A percentile compares a stretch with the other conserved stretches of the same genome.
These are phyloP conservation scores for Prinsepia uniflora DNA, from an alignment of 306 rosid genomes.

Conservation along the genomic window DNA sequence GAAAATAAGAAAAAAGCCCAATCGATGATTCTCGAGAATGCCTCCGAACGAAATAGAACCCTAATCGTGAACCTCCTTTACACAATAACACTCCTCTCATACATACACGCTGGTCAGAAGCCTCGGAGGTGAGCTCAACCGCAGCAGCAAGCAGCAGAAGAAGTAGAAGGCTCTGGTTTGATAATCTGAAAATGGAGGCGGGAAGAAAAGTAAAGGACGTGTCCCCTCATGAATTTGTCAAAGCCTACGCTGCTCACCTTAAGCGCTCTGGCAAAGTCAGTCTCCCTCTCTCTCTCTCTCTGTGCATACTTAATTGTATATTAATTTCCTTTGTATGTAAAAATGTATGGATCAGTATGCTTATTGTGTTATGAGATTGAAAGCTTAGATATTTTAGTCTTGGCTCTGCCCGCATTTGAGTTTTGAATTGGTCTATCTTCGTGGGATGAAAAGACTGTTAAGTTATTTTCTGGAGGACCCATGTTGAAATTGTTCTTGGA, in stretches of 20 bases:
- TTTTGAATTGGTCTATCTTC: background rate
- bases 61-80: background rate
- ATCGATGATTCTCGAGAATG: too few species aligned
- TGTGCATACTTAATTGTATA: background rate
- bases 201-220: constrained; percentile 65
- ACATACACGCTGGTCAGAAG: background rate
- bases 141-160: background rate
- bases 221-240: constrained; percentile 68
- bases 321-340: background rate
- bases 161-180: background rate
- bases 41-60: constrained; percentile 5
- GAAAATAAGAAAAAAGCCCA: background rate
- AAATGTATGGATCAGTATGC: background rate
- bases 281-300: background rate
- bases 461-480: background rate
- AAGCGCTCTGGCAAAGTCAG: constrained; percentile 62
- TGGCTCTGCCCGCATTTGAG: background rate
- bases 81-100: background rate
- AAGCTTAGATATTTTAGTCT: background rate
- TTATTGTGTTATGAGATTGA: background rate
- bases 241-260: constrained; percentile 69
- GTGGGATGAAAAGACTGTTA: background rate
- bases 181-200: constrained; percentile 29
- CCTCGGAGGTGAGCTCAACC: constrained; percentile 11
- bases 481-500: background rate